A percentile compares a stretch with the other conserved stretches of the same genome.
These are phyloP conservation scores for Globisporangium echinulatum DNA, from an alignment of 352 stramenopile genomes.

Conservation along the genomic window DNA sequence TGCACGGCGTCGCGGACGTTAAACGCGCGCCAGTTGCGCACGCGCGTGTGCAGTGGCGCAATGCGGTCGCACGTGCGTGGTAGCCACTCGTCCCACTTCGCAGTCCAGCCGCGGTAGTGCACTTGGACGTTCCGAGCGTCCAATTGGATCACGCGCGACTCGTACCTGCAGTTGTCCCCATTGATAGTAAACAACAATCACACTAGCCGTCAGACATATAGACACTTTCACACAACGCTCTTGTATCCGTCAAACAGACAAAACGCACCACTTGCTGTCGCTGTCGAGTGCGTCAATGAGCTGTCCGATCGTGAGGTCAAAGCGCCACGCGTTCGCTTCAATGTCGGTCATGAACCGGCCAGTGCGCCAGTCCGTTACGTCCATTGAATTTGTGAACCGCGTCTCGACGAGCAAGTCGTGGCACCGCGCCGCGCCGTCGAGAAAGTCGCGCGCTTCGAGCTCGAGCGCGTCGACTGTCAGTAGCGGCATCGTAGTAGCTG, in stretches of 20 bases:
- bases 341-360: conserved; percentile 63
- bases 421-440: conserved; percentile 45
- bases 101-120: conserved; percentile 96
- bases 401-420: conserved; percentile 62
- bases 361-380: conserved; percentile 36
- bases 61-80: conserved; percentile 82
- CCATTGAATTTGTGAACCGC: conserved; percentile 17
- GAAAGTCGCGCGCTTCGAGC: conserved; percentile 49
- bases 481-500: conserved; percentile 1
- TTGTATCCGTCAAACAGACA: neutral
- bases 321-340: conserved; percentile 51
- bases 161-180: conserved; percentile 25
- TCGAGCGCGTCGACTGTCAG: conserved; percentile 24
- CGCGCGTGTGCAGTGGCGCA: conserved; percentile 85
- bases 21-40: conserved; percentile 70
- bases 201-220: neutral
- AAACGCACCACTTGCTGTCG: conserved; percentile 59
- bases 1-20: conserved; percentile 43
- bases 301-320: conserved; percentile 39
- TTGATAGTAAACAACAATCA: neutral
- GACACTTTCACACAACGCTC: too few species aligned
- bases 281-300: conserved; percentile 74
- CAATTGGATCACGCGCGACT: conserved; percentile 52
- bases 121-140: conserved; percentile 66
- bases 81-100: conserved; percentile 97